Evolutionary conservation across 805 yeast genomes (phyloP).

Genomic region (Kazachstania psychrophila): DNA sequence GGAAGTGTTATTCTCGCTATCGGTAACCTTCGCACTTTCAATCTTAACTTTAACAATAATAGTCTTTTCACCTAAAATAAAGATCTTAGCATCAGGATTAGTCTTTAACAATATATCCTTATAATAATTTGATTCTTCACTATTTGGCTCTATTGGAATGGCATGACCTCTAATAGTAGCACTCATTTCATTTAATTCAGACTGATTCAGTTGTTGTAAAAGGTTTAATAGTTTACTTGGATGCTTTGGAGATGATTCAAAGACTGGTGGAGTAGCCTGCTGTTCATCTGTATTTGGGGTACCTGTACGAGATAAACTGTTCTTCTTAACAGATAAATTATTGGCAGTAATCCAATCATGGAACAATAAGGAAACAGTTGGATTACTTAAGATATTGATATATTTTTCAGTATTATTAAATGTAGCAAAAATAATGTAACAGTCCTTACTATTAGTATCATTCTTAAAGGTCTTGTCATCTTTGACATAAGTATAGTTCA

Average conservation of each 20-base stretch:
- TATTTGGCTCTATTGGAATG: slow-evolving; percentile 37
- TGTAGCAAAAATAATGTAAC: slow-evolving; percentile 62
- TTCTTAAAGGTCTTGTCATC: slow-evolving; percentile 32
- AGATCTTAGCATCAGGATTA: slow-evolving; percentile 62
- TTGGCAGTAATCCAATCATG: slow-evolving; percentile 84
- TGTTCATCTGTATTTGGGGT: slow-evolving; percentile 20
- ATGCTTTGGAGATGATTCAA: slow-evolving; percentile 16
- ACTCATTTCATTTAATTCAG: slow-evolving; percentile 69
- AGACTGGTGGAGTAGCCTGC: slow-evolving; percentile 8
- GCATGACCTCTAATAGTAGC: slow-evolving; percentile 76
- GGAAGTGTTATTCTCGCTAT: slow-evolving; percentile 50
- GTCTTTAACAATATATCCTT: slow-evolving; percentile 50
- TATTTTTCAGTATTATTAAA: slow-evolving; percentile 65
- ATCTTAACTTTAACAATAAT: slow-evolving; percentile 60
- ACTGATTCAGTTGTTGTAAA: slow-evolving; percentile 67
- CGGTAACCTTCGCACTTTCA: slow-evolving; percentile 67
- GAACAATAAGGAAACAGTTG: slow-evolving; percentile 69
- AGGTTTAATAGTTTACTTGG: slow-evolving; percentile 45
- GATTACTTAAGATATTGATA: slow-evolving; percentile 58
- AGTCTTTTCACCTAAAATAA: slow-evolving; percentile 53
- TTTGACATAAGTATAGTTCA: slow-evolving; percentile 74
- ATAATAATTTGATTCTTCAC: slow-evolving; percentile 49
- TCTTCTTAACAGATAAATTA: slow-evolving; percentile 29
- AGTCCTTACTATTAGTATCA: slow-evolving; percentile 23
- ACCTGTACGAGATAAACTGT: slow-evolving; percentile 23